phyloP scores from a whole-genome alignment of 176 grass and related monocot genomes.

The Oropetium thomaeum region DNA sequence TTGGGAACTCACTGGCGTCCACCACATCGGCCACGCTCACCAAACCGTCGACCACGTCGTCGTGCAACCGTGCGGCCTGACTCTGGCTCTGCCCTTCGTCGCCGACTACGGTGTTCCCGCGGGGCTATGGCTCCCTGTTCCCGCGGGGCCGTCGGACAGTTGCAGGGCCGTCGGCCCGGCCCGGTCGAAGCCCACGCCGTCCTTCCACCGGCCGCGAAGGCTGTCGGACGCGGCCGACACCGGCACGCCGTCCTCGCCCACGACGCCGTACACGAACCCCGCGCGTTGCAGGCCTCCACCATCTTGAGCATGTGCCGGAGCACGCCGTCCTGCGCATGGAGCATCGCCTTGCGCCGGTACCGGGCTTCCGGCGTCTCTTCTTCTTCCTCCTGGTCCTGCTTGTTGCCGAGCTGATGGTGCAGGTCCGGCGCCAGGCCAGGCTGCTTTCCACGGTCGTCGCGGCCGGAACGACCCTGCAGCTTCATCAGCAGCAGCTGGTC shows the following conservation, averaged over 20 bases:
- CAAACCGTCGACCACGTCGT: conserved; percentile 12
- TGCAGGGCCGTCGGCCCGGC: conserved; percentile 4
- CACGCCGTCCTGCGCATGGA: conserved; percentile 45
- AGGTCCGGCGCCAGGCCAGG: neutral
- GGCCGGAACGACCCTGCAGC: conserved; percentile 22
- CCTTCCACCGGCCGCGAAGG: conserved; percentile 62
- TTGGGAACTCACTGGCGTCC: conserved; percentile 30
- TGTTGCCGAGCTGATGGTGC: neutral
- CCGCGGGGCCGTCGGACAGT: too few species aligned
- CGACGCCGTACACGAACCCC: conserved; percentile 52
- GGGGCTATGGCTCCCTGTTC: too few species aligned
- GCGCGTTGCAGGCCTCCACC: conserved; percentile 51
- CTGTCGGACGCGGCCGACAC: conserved; percentile 48
- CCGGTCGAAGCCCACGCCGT: conserved; percentile 36
- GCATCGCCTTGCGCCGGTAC: conserved; percentile 48
- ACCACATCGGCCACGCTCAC: conserved; percentile 15
- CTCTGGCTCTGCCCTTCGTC: conserved; percentile 13
- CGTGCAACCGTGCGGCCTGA: neutral
- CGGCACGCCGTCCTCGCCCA: conserved; percentile 33
- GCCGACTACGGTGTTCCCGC: neutral
- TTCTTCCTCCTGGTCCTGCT: neutral
- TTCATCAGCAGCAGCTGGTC: conserved; percentile 45
- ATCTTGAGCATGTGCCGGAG: conserved; percentile 55
- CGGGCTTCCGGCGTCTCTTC: conserved; percentile 11
- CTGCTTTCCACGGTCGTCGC: neutral